Conservation (phyloP, 768 basidiomycete genomes). For the Pleurotus platypus region DNA sequence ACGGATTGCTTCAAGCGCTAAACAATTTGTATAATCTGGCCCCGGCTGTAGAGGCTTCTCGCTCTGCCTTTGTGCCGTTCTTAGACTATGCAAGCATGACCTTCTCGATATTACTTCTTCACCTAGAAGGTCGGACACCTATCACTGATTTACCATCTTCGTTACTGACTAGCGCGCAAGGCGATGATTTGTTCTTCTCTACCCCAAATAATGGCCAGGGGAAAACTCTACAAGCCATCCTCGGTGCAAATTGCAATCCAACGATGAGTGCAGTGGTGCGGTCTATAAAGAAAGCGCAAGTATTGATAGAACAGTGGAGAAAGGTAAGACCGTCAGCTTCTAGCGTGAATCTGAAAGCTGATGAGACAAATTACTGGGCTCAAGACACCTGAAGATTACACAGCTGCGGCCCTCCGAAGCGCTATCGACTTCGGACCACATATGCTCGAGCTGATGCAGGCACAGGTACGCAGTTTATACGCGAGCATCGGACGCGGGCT, state of each 20-base stretch:
- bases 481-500: not conserved
- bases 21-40: constrained; percentile 1
- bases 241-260: not conserved
- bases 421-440: constrained; percentile 1
- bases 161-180: not conserved
- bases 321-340: not conserved
- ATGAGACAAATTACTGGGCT: not conserved
- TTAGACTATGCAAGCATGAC: constrained; percentile 6
- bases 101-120: not conserved
- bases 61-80: constrained; percentile 7
- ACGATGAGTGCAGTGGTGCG: not conserved
- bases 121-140: not conserved
- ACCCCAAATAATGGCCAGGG: not conserved
- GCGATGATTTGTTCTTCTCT: constrained; percentile 2
- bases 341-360: not conserved
- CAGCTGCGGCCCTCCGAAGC: not conserved
- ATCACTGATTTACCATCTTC: not conserved
- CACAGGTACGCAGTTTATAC: not conserved
- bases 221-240: not conserved
- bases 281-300: not conserved
- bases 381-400: constrained; percentile 1
- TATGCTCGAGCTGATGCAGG: constrained; percentile 3
- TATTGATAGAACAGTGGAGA: not conserved
- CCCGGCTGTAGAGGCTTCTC: constrained; percentile 1
- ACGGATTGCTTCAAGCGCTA: constrained; percentile 3